Evolutionary conservation across 2,329 filamentous ascomycete genomes (phyloP).

Genomic region (Botrytis byssoidea): DNA sequence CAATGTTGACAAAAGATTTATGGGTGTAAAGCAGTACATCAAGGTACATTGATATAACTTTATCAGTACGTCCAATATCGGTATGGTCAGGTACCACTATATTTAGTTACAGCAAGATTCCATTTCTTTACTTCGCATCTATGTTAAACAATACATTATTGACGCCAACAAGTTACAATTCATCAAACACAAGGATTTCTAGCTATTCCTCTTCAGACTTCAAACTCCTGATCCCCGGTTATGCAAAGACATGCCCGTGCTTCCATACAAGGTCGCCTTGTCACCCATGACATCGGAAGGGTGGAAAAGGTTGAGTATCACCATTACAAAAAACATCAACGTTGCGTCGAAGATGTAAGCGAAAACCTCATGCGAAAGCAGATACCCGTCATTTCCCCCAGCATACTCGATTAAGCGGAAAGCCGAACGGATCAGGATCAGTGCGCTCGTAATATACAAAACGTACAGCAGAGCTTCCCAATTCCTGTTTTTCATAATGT

Average conservation of each 20-base stretch:
- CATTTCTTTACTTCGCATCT: too few relatives aligned
- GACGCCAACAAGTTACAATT: background rate
- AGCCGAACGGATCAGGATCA: slow-evolving; percentile 49
- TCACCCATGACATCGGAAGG: slow-evolving; percentile 27
- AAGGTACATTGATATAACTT: background rate
- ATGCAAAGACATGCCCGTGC: background rate
- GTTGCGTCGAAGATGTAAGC: slow-evolving; percentile 48
- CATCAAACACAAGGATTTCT: background rate
- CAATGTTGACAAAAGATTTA: background rate
- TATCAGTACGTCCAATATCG: background rate
- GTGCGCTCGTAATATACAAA: slow-evolving; percentile 43
- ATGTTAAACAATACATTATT: background rate
- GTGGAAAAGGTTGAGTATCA: slow-evolving; percentile 39
- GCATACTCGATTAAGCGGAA: slow-evolving; percentile 50
- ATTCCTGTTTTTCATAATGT: background rate
- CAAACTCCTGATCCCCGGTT: background rate
- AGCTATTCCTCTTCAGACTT: background rate
- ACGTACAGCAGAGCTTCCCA: slow-evolving; percentile 40
- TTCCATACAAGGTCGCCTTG: background rate
- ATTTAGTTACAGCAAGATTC: background rate
- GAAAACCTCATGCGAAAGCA: slow-evolving; percentile 46
- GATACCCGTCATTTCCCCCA: slow-evolving; percentile 44
- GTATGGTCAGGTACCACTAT: background rate
- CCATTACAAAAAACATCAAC: slow-evolving; percentile 43
- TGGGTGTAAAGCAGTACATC: too few relatives aligned